phyloP scores from a whole-genome alignment of 2,329 filamentous ascomycete genomes.

The Trichoderma sp. region DNA sequence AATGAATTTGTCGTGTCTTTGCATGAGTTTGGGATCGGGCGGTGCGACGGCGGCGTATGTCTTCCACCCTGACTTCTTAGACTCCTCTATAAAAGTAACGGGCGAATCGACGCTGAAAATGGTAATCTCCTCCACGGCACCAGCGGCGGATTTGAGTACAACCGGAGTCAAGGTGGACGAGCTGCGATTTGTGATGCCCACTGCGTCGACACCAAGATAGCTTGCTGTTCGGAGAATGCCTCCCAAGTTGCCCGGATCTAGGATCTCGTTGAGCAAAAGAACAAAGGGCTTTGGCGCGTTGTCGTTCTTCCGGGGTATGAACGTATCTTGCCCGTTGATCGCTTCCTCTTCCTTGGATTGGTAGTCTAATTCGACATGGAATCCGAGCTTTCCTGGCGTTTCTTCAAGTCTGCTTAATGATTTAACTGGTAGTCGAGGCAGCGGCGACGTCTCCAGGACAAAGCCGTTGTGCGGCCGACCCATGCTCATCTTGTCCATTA shows the following conservation, averaged over 20 bases:
- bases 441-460: conserved; percentile 81
- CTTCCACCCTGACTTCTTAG: conserved; percentile 74
- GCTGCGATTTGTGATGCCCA: conserved; percentile 74
- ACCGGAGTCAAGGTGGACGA: conserved; percentile 76
- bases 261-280: conserved; percentile 73
- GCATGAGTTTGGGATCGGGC: conserved; percentile 41
- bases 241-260: conserved; percentile 89
- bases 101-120: conserved; percentile 72
- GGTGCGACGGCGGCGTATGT: conserved; percentile 75
- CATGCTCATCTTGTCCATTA: conserved; percentile 82
- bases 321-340: conserved; percentile 70
- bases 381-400: conserved; percentile 52
- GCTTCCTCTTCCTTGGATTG: conserved; percentile 74
- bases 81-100: conserved; percentile 69
- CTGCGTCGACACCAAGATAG: conserved; percentile 86
- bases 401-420: conserved; percentile 57
- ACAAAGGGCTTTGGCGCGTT: conserved; percentile 65
- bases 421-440: conserved; percentile 72
- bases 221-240: conserved; percentile 86
- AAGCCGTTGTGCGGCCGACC: conserved; percentile 88
- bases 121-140: conserved; percentile 79
- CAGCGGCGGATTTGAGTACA: conserved; percentile 84
- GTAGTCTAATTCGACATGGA: conserved; percentile 62
- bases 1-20: conserved; percentile 49
- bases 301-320: conserved; percentile 45